Percentiles rank a stretch among this genome's conserved stretches.
These are phyloP conservation scores for Quercus phellos DNA, from an alignment of 331 rosid species.

Conservation along the genomic window DNA sequence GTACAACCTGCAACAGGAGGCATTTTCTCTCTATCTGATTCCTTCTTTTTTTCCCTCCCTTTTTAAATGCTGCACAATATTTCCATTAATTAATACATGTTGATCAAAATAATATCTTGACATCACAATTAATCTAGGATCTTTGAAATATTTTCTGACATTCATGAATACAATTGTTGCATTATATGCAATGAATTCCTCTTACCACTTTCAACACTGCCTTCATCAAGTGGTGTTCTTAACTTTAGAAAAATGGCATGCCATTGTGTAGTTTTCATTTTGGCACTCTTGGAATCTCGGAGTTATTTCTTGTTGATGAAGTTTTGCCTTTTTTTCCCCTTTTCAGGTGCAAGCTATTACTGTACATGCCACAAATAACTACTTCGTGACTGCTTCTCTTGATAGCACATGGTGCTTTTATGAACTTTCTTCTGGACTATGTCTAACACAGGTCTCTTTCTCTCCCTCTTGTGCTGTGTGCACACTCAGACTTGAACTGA, in stretches of 20 bases:
- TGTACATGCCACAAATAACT: slow-evolving; percentile 90
- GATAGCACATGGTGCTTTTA: slow-evolving; percentile 97
- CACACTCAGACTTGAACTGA: not conserved
- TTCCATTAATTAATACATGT: not conserved
- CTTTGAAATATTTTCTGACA: not conserved
- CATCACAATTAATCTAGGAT: not conserved
- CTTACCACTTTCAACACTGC: not conserved
- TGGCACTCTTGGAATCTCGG: not conserved
- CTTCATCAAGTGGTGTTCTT: not conserved
- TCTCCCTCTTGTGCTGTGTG: not conserved
- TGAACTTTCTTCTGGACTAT: slow-evolving; percentile 85
- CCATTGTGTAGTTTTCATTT: not conserved
- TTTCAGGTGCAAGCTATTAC: slow-evolving; percentile 97
- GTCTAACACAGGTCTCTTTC: slow-evolving; percentile 80
- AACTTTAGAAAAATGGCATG: not conserved
- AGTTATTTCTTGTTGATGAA: not conserved
- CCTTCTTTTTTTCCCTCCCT: not conserved
- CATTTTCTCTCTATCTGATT: not conserved
- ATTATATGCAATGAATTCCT: not conserved
- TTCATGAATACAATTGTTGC: not conserved
- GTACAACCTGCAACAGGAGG: not conserved
- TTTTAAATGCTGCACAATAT: not conserved
- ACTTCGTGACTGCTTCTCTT: slow-evolving; percentile 92
- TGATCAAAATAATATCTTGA: not conserved
- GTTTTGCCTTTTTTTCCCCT: not conserved